phyloP scores from a whole-genome alignment of 805 yeast species.

The Barnettozyma populi region DNA sequence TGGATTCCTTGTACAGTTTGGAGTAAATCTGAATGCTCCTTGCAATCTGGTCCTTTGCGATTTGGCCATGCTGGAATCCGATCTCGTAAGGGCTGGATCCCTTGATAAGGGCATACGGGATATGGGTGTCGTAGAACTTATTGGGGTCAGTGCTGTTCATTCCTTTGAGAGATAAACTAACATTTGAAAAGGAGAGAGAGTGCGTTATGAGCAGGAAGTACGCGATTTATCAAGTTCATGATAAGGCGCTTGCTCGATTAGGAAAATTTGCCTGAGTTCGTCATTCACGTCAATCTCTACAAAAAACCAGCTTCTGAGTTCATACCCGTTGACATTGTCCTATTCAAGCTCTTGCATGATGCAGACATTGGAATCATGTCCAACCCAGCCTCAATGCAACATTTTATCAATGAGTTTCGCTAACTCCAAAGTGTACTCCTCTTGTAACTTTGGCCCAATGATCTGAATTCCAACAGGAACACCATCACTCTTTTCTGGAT shows the following conservation, averaged over 20 bases:
- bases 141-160: neutral
- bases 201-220: too few species aligned
- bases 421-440: constrained; percentile 18
- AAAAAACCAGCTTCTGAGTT: too few species aligned
- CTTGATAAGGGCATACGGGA: constrained; percentile 21
- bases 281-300: too few species aligned
- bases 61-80: constrained; percentile 31
- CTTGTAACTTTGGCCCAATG: constrained; percentile 19
- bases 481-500: constrained; percentile 8
- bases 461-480: constrained; percentile 20
- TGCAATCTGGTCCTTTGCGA: constrained; percentile 27
- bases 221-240: too few species aligned
- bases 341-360: too few species aligned
- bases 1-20: constrained; percentile 23
- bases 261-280: too few species aligned
- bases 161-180: too few species aligned
- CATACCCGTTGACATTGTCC: too few species aligned
- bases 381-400: neutral
- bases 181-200: too few species aligned
- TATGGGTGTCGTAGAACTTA: constrained; percentile 24
- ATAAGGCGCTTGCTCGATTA: too few species aligned
- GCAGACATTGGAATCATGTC: too few species aligned
- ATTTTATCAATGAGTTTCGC: constrained; percentile 5
- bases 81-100: constrained; percentile 26
- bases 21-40: constrained; percentile 28